Evolutionary conservation across 2,329 filamentous ascomycete genomes (phyloP).

Genomic region (Nigrospora sphaerica): DNA sequence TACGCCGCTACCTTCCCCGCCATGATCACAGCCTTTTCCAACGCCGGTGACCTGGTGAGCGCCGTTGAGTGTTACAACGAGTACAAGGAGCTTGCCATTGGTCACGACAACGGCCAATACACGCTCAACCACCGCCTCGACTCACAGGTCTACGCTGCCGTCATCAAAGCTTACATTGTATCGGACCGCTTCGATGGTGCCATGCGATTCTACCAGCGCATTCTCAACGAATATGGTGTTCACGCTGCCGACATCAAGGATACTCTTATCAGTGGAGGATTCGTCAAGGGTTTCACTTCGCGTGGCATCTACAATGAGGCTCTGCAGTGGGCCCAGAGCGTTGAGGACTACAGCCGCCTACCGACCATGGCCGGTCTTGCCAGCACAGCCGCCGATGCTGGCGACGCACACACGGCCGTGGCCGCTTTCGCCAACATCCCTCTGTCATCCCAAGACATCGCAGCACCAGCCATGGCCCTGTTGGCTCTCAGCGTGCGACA

Average conservation of each 20-base stretch:
- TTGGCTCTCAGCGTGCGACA: slow-evolving; percentile 79
- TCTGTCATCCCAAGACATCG: slow-evolving; percentile 38
- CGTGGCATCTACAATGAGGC: slow-evolving; percentile 66
- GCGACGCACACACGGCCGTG: slow-evolving; percentile 61
- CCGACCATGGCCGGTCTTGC: slow-evolving; percentile 67
- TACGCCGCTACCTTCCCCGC: slow-evolving; percentile 77
- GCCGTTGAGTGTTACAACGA: slow-evolving; percentile 95
- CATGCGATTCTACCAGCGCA: slow-evolving; percentile 76
- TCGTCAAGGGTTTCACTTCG: slow-evolving; percentile 71
- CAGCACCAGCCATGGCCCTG: slow-evolving; percentile 67
- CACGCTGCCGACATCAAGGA: slow-evolving; percentile 60
- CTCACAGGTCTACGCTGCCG: slow-evolving; percentile 78
- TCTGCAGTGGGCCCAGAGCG: slow-evolving; percentile 61
- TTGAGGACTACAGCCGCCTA: slow-evolving; percentile 51
- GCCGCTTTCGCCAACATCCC: slow-evolving; percentile 57
- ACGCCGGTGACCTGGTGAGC: slow-evolving; percentile 71
- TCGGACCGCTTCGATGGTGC: slow-evolving; percentile 77
- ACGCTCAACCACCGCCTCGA: slow-evolving; percentile 68
- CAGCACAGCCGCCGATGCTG: slow-evolving; percentile 71
- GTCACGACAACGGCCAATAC: slow-evolving; percentile 67
- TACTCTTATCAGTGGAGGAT: slow-evolving; percentile 63
- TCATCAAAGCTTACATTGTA: slow-evolving; percentile 82
- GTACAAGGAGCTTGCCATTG: slow-evolving; percentile 83
- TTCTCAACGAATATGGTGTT: slow-evolving; percentile 56
- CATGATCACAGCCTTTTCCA: slow-evolving; percentile 93